phyloP scores from a whole-genome alignment of 2,329 filamentous ascomycete genomes.

The Cladophialophora chaetospira region DNA sequence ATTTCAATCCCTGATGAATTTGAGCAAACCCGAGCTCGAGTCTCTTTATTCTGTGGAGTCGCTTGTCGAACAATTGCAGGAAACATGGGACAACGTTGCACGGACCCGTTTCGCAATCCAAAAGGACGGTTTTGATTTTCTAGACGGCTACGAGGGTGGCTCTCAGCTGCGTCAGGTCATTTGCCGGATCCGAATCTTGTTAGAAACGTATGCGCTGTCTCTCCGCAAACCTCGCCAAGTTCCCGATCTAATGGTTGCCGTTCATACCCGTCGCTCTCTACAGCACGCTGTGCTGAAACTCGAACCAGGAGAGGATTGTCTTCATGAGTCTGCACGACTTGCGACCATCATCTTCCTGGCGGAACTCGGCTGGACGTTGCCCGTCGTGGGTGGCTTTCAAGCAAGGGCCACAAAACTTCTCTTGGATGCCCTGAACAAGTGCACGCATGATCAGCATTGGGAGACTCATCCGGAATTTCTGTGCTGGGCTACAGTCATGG shows the following conservation, averaged over 20 bases:
- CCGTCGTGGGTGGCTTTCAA: slow-evolving; percentile 5
- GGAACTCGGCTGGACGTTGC: slow-evolving; percentile 3
- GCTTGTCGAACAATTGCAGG: not conserved
- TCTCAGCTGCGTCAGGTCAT: not conserved
- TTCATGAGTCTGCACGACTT: slow-evolving; percentile 3
- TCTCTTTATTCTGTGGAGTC: not conserved
- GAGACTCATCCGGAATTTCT: slow-evolving; percentile 7
- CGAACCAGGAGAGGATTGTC: not conserved
- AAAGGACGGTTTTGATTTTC: slow-evolving; percentile 3
- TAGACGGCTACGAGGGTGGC: not conserved
- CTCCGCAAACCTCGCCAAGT: slow-evolving; percentile 1
- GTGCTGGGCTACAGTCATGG: slow-evolving; percentile 2
- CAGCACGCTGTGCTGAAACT: slow-evolving; percentile 1
- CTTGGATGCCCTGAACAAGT: not conserved
- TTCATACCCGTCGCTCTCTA: slow-evolving; percentile 7
- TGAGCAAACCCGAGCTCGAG: not conserved
- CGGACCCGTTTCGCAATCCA: not conserved
- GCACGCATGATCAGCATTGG: not conserved
- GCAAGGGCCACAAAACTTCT: slow-evolving; percentile 4
- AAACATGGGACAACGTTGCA: slow-evolving; percentile 5
- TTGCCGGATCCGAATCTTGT: not conserved
- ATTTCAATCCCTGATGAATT: slow-evolving; percentile 2
- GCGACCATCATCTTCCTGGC: slow-evolving; percentile 5
- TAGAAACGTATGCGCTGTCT: slow-evolving; percentile 3
- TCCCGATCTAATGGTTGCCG: slow-evolving; percentile 3